A percentile compares a stretch with the other conserved stretches of the same genome.
Conservation (phyloP, 129 eudicot species). For the Pulicaria dysenterica region DNA sequence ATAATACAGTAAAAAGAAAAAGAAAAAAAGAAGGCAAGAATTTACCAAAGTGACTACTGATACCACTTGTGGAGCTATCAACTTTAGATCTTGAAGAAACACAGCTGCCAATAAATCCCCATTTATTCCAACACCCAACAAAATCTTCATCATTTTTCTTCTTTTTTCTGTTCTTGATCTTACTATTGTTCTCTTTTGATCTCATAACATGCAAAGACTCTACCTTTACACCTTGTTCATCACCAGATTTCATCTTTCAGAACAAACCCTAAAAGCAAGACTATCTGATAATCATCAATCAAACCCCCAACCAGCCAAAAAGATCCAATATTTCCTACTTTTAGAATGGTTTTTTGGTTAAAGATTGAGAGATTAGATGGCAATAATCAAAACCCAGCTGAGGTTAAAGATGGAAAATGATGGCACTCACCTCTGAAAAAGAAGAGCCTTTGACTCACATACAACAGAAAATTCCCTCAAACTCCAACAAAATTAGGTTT, state of each 20-base stretch:
- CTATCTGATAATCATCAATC: constrained; percentile 27
- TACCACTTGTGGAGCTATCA: constrained; percentile 89
- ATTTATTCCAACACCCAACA: constrained; percentile 84
- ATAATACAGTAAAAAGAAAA: constrained; percentile 10
- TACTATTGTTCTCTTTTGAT: constrained; percentile 53
- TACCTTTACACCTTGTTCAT: constrained; percentile 50
- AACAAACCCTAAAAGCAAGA: constrained; percentile 45
- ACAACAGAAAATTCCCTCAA: constrained; percentile 28
- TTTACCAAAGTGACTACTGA: constrained; percentile 76
- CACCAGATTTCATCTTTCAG: constrained; percentile 63
- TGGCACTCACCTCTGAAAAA: constrained; percentile 30
- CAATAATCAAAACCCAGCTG: constrained; percentile 48
- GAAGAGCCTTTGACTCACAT: constrained; percentile 39
- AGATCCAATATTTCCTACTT: constrained; percentile 19
- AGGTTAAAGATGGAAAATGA: constrained; percentile 27
- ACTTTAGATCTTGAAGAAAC: constrained; percentile 97
- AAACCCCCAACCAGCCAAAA: constrained; percentile 22
- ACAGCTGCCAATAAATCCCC: constrained; percentile 82
- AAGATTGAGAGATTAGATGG: constrained; percentile 25
- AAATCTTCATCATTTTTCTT: constrained; percentile 51
- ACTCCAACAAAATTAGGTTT: constrained; percentile 28
- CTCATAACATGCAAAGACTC: constrained; percentile 66
- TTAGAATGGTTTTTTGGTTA: constrained; percentile 29
- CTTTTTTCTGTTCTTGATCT: constrained; percentile 47
- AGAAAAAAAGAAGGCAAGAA: not conserved